These are phyloP conservation scores for Oropetium thomaeum DNA, from an alignment of 176 grass and related monocot species.

Conservation along the genomic window DNA sequence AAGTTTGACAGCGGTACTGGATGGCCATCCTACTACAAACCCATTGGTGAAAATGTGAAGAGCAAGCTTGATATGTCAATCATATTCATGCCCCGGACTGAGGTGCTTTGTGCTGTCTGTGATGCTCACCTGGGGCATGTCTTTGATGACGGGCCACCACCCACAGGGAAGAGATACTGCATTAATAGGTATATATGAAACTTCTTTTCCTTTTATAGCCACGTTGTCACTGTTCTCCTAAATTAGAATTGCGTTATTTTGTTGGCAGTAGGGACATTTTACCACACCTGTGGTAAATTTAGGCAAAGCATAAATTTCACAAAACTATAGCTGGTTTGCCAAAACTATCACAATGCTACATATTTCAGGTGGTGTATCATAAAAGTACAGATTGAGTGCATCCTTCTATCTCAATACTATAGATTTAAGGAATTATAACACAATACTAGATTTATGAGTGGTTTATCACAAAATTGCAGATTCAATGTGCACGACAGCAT, in stretches of 20 bases:
- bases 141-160: slow-evolving; percentile 66
- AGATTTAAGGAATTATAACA: no score
- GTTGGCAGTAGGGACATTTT: not conserved
- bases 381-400: no score
- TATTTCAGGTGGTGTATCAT: no score
- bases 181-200: slow-evolving; percentile 57
- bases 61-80: slow-evolving; percentile 36
- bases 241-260: not conserved
- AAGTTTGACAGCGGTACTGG: not conserved
- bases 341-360: no score
- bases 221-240: not conserved
- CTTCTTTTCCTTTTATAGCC: not conserved
- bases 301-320: not conserved
- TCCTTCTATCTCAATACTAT: no score
- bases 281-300: not conserved
- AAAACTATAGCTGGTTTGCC: no score
- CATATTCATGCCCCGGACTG: slow-evolving; percentile 80
- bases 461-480: no score
- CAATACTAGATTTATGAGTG: no score
- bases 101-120: slow-evolving; percentile 61
- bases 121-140: slow-evolving; percentile 75
- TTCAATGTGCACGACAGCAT: no score
- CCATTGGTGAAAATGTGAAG: not conserved
- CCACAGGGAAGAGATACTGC: slow-evolving; percentile 69
- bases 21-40: not conserved